phyloP scores from a whole-genome alignment of 306 rosid genomes.

The Rosa lucieae region DNA sequence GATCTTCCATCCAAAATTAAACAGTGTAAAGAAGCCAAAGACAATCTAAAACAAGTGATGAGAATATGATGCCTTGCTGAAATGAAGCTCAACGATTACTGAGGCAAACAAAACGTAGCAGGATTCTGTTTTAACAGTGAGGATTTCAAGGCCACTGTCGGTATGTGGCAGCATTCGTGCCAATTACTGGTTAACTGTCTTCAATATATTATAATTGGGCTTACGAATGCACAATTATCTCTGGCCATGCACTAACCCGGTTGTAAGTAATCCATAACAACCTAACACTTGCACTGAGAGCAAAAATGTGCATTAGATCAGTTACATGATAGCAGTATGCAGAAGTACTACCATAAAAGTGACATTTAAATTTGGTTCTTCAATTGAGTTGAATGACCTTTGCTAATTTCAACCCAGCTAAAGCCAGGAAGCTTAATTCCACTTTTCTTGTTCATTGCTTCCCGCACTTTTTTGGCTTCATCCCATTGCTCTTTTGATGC shows the following conservation, averaged over 20 bases:
- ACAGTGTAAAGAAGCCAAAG: not conserved
- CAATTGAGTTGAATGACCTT: not conserved
- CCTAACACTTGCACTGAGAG: not conserved
- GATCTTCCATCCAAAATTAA: not conserved
- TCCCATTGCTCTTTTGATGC: conserved; percentile 21
- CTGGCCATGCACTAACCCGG: not conserved
- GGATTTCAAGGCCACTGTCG: not conserved
- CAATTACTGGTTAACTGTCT: not conserved
- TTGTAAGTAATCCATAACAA: not conserved
- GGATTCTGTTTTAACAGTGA: not conserved
- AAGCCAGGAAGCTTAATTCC: conserved; percentile 21
- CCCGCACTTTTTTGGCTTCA: conserved; percentile 14
- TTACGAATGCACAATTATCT: not conserved
- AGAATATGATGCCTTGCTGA: not conserved
- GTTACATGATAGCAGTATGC: not conserved
- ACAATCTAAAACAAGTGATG: not conserved
- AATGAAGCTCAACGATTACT: not conserved
- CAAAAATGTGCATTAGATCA: not conserved
- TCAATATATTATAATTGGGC: not conserved
- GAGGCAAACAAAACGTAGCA: not conserved
- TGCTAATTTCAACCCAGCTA: conserved; percentile 27
- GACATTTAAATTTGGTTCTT: not conserved
- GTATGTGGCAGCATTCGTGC: not conserved
- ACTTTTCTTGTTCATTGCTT: conserved; percentile 14
- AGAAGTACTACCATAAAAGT: not conserved